Base-by-base conservation (phyloP, 2,329 filamentous ascomycete genomes). In the Aspergillus aculeatinus region DNA sequence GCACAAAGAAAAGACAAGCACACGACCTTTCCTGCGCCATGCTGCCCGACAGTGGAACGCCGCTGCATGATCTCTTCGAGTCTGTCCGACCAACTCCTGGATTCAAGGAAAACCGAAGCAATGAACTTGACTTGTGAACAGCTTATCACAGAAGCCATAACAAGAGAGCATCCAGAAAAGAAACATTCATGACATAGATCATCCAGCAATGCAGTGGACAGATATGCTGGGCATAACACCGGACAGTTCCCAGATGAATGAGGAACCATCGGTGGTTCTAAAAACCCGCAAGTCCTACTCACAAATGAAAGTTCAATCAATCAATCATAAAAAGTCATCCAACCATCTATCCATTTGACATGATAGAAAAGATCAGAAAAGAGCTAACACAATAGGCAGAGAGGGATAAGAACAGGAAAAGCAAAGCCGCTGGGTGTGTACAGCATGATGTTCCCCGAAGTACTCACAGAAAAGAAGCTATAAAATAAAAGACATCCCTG, bases 161-260 rank as follows among this genome's bases (percentile, higher is more conserved):
- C 44, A 59, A 54, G 55, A 52, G 21, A 51, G 56, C 55, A 51
- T 44, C 39, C 39, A 44, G 39, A 44, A 35, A 44, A 44, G 16
- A 19, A 44, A 44, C 14, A 19, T 44, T 16, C 39, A 44, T 44
- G 39, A 44, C 47, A 23, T 49, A 48, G 52, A 52, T 55, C 51
- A 39, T 33, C 57, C 48, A 44, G 52, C 27, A 55, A 56, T 49
- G 48, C 33, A 56, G 53, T 57, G 27, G 48, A 52, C 29, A 50
- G 33, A 44, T n/a, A 42, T 55, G 57, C 57, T 48, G 60, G 61
- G 60, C 61, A 65, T 61, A 61, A 60, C 54, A 59, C 48, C 53
- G 27, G 56, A 16, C 5, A 47, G 16, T 4, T 35, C 33, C 48
- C 53, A 53, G 51, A 27, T 52, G 21, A 55, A 54, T 44, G n/a